Conservation (phyloP, 495 filamentous ascomycete species). For the Neurospora sp. region DNA sequence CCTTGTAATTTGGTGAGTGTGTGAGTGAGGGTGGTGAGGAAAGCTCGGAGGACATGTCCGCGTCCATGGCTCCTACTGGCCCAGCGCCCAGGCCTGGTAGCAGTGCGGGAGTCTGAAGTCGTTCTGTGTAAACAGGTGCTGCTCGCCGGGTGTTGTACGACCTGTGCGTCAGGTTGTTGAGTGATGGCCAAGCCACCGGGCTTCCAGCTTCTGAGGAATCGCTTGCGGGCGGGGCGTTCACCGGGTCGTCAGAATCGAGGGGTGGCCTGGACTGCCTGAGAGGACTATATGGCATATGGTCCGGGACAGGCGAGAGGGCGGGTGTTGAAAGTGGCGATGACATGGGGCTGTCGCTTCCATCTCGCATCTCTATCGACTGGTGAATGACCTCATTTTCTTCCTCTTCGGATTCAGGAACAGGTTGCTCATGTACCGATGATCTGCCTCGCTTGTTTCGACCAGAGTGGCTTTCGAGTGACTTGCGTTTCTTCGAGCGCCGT, state of each 20-base stretch:
- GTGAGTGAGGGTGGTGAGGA: constrained; percentile 42
- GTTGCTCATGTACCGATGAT: not conserved
- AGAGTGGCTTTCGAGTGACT: constrained; percentile 30
- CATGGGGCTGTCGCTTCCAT: constrained; percentile 6
- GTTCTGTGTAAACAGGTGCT: constrained; percentile 7
- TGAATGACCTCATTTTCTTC: constrained; percentile 8
- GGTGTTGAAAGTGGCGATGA: constrained; percentile 15
- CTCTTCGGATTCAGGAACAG: not conserved
- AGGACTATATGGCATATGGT: constrained; percentile 3
- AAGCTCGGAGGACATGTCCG: constrained; percentile 26
- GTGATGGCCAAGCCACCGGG: constrained; percentile 28
- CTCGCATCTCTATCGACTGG: constrained; percentile 20
- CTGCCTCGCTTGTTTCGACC: constrained; percentile 14
- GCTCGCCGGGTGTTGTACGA: constrained; percentile 17
- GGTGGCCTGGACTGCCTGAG: constrained; percentile 8
- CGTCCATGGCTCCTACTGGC: constrained; percentile 1
- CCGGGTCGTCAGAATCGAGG: constrained; percentile 23
- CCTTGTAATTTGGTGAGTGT: constrained; percentile 36
- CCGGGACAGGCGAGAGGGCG: not conserved
- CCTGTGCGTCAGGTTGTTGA: constrained; percentile 27
- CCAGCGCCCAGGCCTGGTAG: not conserved
- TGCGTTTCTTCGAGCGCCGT: constrained; percentile 32
- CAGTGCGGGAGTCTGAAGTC: constrained; percentile 17
- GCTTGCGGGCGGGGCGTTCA: constrained; percentile 36
- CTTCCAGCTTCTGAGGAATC: constrained; percentile 25